Conservation (phyloP, 768 basidiomycete species). For the Pleurotus salmoneostramineus region DNA sequence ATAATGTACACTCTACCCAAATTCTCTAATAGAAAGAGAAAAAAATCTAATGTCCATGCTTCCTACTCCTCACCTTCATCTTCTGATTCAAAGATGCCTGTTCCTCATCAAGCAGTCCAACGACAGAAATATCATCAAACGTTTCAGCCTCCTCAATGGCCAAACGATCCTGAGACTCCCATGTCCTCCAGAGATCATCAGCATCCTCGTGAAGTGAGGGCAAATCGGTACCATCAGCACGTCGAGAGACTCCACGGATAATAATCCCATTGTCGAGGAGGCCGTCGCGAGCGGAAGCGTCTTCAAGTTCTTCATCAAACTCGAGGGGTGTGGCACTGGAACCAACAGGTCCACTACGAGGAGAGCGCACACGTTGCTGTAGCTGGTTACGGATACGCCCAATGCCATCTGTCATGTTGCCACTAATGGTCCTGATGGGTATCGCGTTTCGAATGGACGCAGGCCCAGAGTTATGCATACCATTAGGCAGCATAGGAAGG, state of each 20-base stretch:
- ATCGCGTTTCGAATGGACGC: slow-evolving; percentile 46
- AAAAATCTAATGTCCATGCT: not conserved
- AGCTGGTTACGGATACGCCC: slow-evolving; percentile 58
- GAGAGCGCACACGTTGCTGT: slow-evolving; percentile 40
- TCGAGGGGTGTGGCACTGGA: slow-evolving; percentile 34
- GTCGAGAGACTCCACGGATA: slow-evolving; percentile 22
- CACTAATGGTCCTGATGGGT: slow-evolving; percentile 52
- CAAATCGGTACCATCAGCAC: slow-evolving; percentile 24
- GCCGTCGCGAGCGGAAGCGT: slow-evolving; percentile 20
- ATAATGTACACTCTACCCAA: not conserved
- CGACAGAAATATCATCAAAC: slow-evolving; percentile 44
- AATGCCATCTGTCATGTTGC: slow-evolving; percentile 58
- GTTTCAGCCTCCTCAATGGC: slow-evolving; percentile 50
- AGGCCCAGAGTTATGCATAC: slow-evolving; percentile 34
- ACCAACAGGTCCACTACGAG: slow-evolving; percentile 18
- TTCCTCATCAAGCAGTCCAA: slow-evolving; percentile 37
- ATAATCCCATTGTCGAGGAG: slow-evolving; percentile 18
- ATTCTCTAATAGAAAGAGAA: not conserved
- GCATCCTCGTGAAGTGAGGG: slow-evolving; percentile 31
- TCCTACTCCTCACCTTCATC: slow-evolving; percentile 9
- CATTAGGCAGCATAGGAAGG: slow-evolving; percentile 84
- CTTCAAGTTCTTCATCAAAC: slow-evolving; percentile 58
- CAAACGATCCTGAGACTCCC: slow-evolving; percentile 38
- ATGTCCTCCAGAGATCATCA: slow-evolving; percentile 33
- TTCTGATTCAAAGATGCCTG: slow-evolving; percentile 15